phyloP scores from a whole-genome alignment of 495 filamentous ascomycete genomes.

The Aspergillus taichungensis region DNA sequence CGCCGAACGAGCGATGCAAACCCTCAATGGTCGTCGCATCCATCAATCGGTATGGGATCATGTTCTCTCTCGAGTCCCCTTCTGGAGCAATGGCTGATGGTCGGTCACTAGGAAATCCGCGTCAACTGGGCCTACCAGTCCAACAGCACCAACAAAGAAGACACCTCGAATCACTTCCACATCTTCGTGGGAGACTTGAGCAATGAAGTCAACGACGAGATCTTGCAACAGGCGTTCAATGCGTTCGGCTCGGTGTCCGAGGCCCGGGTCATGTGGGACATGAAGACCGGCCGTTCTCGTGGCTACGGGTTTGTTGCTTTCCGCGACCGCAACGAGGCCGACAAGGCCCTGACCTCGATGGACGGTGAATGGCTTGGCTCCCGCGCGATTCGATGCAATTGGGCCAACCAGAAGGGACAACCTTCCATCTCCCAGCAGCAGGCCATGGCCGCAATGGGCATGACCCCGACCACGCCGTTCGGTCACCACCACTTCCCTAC shows the following conservation, averaged over 20 bases:
- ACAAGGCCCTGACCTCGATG: conserved; percentile 95
- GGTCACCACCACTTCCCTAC: conserved; percentile 98
- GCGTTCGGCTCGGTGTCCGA: conserved; percentile 97
- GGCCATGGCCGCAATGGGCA: conserved; percentile 94
- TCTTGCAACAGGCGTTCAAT: conserved; percentile 89
- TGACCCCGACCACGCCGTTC: conserved; percentile 94
- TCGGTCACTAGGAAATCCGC: conserved; percentile 72
- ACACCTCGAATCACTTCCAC: conserved; percentile 97
- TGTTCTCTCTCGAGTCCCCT: not conserved
- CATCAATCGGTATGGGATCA: conserved; percentile 72
- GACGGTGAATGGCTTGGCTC: conserved; percentile 99
- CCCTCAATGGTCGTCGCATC: conserved; percentile 87
- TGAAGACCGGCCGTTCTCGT: conserved; percentile 97
- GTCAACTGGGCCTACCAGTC: conserved; percentile 99
- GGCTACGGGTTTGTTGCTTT: conserved; percentile 99
- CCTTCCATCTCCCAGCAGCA: conserved; percentile 97
- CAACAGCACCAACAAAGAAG: conserved; percentile 89
- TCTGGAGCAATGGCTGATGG: conserved; percentile 8
- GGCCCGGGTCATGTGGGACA: conserved; percentile 99
- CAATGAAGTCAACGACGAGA: conserved; percentile 98
- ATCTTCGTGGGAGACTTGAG: conserved; percentile 98
- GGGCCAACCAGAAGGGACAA: conserved; percentile 99
- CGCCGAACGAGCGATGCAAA: conserved; percentile 94
- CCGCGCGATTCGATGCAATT: conserved; percentile 97
- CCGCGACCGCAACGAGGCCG: conserved; percentile 86